Evolutionary conservation across 257 asterid species (phyloP).

Genomic region (Solanum neorickii): DNA sequence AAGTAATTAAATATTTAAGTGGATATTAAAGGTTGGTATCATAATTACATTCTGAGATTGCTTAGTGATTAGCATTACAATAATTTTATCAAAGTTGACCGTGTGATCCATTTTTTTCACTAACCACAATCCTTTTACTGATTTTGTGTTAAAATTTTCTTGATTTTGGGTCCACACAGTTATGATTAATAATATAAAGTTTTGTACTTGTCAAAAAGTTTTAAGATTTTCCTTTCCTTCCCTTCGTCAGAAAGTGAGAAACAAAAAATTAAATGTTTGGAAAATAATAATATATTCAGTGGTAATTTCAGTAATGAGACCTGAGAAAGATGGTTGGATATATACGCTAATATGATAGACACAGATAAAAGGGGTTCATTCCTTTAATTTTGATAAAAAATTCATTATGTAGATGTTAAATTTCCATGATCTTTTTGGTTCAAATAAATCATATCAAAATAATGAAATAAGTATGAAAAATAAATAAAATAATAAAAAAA

Average conservation of each 20-base stretch:
- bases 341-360: not conserved
- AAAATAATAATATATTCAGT: not conserved
- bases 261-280: not conserved
- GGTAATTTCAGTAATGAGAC: not conserved
- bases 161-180: not conserved
- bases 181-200: not conserved
- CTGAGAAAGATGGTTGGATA: accelerated
- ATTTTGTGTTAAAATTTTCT: not conserved
- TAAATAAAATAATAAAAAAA: not conserved
- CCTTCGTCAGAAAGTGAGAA: not conserved
- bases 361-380: not conserved
- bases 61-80: constrained; percentile 9
- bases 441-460: not conserved
- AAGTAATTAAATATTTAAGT: constrained; percentile 1
- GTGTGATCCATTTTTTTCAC: not conserved
- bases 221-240: not conserved
- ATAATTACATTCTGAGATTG: constrained; percentile 24
- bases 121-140: not conserved
- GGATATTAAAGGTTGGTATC: constrained; percentile 14
- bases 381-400: not conserved
- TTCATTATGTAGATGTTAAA: no score
- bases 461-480: not conserved
- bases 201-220: not conserved
- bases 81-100: constrained; percentile 1
- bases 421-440: accelerated